Evolutionary conservation across 345 rosid genomes (phyloP).

Genomic region (Ricinus communis): DNA sequence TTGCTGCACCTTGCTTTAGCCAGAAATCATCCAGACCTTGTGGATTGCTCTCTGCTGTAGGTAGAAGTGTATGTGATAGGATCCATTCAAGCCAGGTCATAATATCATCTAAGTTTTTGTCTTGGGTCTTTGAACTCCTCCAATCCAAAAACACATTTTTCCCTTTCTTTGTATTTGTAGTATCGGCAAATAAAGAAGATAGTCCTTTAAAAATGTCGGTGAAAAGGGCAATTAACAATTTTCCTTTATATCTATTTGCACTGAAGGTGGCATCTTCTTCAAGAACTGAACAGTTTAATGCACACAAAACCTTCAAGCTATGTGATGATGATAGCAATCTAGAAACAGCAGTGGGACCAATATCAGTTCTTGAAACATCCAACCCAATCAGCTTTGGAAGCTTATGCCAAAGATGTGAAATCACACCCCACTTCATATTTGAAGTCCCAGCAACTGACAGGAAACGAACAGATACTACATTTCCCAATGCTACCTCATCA

Average conservation of each 20-base stretch:
- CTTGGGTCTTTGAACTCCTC: constrained; percentile 25
- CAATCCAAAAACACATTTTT: constrained; percentile 21
- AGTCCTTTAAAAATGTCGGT: constrained; percentile 29
- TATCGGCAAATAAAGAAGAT: constrained; percentile 31
- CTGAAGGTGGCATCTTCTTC: constrained; percentile 44
- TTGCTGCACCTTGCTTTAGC: constrained; percentile 37
- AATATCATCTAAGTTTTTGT: constrained; percentile 17
- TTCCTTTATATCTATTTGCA: constrained; percentile 45
- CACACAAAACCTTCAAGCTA: constrained; percentile 33
- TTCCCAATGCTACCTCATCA: constrained; percentile 39
- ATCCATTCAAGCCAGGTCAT: constrained; percentile 39
- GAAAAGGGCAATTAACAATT: constrained; percentile 23
- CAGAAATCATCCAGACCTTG: constrained; percentile 34
- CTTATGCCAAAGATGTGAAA: constrained; percentile 31
- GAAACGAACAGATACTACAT: constrained; percentile 31
- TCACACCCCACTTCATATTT: constrained; percentile 40
- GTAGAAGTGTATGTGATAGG: constrained; percentile 41
- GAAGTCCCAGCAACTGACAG: constrained; percentile 37
- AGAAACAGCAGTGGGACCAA: constrained; percentile 18
- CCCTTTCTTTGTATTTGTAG: constrained; percentile 36
- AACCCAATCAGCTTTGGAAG: constrained; percentile 31
- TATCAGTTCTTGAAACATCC: constrained; percentile 43
- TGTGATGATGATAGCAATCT: constrained; percentile 29
- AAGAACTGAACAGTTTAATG: constrained; percentile 36
- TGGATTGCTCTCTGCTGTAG: constrained; percentile 36